Conservation (phyloP, 169 alveolate genomes). For the Eimeria tenella region DNA sequence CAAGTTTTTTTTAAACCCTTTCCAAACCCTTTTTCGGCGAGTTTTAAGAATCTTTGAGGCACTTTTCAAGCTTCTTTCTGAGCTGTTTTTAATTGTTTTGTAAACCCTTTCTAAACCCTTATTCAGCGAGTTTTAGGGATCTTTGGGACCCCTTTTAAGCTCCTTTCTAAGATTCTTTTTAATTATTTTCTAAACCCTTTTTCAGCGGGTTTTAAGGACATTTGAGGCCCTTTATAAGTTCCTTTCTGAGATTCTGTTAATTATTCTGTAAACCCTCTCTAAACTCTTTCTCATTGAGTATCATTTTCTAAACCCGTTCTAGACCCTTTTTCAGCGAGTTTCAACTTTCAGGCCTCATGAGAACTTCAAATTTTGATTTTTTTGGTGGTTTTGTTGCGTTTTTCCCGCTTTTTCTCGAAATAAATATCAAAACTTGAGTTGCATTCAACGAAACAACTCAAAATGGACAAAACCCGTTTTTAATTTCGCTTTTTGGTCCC, state of each 20-base stretch:
- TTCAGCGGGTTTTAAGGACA: no score
- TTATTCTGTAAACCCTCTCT: not conserved
- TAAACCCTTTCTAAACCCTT: not conserved
- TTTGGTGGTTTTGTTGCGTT: not conserved
- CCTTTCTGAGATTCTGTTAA: not conserved
- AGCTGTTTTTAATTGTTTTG: not conserved
- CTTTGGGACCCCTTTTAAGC: no score
- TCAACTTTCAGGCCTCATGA: no score
- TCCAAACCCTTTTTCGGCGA: not conserved
- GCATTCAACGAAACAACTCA: no score
- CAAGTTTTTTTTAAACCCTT: not conserved
- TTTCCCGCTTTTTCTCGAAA: no score
- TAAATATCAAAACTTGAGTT: no score
- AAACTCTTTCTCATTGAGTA: no score
- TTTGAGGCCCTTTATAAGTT: not conserved
- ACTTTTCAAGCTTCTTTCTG: not conserved
- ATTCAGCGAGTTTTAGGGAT: not conserved
- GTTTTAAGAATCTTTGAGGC: not conserved
- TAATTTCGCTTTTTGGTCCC: not conserved
- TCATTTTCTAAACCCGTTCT: no score
- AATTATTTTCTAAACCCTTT: not conserved
- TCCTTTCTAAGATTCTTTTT: not conserved
- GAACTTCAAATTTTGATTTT: not conserved
- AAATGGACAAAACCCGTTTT: no score
- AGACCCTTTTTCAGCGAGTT: not conserved